Evolutionary conservation across 2,329 filamentous ascomycete genomes (phyloP), one percentile per base, ranked within the genome.

Genomic region (Talaromyces sp.): DNA sequence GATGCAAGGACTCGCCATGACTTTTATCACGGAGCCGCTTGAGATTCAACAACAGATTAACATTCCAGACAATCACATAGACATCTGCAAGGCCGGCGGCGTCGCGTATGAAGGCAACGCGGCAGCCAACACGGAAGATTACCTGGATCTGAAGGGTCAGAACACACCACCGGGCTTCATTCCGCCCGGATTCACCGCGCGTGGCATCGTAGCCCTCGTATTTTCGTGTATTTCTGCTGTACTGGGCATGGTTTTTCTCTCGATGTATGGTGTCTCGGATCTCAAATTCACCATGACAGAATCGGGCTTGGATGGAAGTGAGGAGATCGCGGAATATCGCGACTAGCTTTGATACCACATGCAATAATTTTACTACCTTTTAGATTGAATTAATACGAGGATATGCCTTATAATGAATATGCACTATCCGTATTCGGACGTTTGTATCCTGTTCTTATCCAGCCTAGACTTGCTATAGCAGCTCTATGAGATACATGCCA

Each of bases 171-270:
- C 85, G 0, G 76, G 76, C 0, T 81, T 79, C 41, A 73, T 93
- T 16, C 89, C 90, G 0, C 82, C 79, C 2, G 90, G 90, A 1
- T 92, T 93, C 74, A 91, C 88, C 0, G 74, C 86, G 0, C 82
- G 84, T 35, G 91, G 91, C 3, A 89, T 90, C 41, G 84, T 91
- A 7, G 90, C 91, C 24, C 78, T 94, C 68, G 87, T 88, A 3
- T 91, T 93, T 72, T 92, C 89, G 73, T 92, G 14, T 83, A 83
- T 31, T 31, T 31, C 27, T 31, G 91, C 90, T 4, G 79, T 92
- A 45, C 69, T 91, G 5, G 91, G 91, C 8, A 82, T 92, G 70
- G 82, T 77, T 0, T 84, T 87, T 14, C 87, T 94, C 64, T 56
- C 43, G 33, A 11, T 64, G n/a, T 64, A 64, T 43, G 63, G 83